phyloP scores from a whole-genome alignment of 1,284 basidiomycete genomes.

The Fomitiporia mediterranea region DNA sequence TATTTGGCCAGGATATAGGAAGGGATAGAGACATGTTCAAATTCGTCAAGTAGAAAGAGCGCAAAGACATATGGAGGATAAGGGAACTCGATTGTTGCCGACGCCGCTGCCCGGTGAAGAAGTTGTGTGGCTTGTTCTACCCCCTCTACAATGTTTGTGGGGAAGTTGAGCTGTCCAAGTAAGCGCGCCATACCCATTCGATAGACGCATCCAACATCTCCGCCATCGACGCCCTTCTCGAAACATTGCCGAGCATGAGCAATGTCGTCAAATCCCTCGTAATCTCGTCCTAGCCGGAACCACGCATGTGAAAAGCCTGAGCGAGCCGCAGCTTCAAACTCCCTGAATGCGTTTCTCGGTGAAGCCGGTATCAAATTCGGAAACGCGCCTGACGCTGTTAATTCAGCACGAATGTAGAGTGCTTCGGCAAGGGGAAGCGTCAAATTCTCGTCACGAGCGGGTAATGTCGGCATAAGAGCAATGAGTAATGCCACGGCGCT shows the following conservation, averaged over 20 bases:
- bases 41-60: slow-evolving; percentile 78
- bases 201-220: slow-evolving; percentile 75
- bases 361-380: slow-evolving; percentile 60
- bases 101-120: slow-evolving; percentile 72
- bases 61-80: slow-evolving; percentile 86
- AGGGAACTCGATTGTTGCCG: slow-evolving; percentile 68
- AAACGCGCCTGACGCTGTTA: slow-evolving; percentile 66
- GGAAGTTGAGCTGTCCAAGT: slow-evolving; percentile 77
- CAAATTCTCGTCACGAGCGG: slow-evolving; percentile 27
- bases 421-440: slow-evolving; percentile 45
- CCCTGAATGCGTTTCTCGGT: slow-evolving; percentile 77
- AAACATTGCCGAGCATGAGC: slow-evolving; percentile 76
- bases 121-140: slow-evolving; percentile 62
- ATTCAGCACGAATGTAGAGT: slow-evolving; percentile 67
- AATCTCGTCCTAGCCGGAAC: slow-evolving; percentile 88
- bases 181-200: slow-evolving; percentile 89
- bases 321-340: slow-evolving; percentile 79
- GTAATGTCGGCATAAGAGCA: slow-evolving; percentile 34
- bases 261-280: slow-evolving; percentile 80
- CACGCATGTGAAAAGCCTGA: slow-evolving; percentile 71
- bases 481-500: slow-evolving; percentile 61
- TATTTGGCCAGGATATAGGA: slow-evolving; percentile 48
- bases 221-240: slow-evolving; percentile 66
- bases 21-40: slow-evolving; percentile 55
- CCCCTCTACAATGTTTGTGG: slow-evolving; percentile 45